A percentile compares a stretch with the other conserved stretches of the same genome.
These are phyloP conservation scores for Gastroboletus turbinatus DNA, from an alignment of 1,284 basidiomycete species.

Conservation along the genomic window DNA sequence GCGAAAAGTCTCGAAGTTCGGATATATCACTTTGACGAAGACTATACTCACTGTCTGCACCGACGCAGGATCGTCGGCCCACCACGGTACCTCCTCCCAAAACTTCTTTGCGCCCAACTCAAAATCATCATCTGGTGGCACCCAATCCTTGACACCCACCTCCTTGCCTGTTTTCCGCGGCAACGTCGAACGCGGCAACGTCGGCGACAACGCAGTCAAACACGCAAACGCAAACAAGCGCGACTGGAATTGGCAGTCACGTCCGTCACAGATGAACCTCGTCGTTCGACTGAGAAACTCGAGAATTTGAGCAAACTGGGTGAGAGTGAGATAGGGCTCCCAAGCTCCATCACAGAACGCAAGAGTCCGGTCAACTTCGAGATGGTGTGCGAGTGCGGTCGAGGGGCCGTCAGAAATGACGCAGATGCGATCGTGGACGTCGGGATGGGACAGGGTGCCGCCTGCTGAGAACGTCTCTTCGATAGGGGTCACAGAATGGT, in stretches of 20 bases:
- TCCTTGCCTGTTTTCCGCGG: too few species aligned
- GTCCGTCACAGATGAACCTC: neutral
- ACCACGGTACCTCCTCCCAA: neutral
- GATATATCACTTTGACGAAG: rapidly evolving
- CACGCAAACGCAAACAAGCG: slow-evolving; percentile 19
- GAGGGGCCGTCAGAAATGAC: neutral
- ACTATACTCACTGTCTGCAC: neutral
- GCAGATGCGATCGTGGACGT: slow-evolving; percentile 11
- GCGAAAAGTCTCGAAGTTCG: neutral
- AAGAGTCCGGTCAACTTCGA: slow-evolving; percentile 13
- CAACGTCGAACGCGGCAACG: too few species aligned
- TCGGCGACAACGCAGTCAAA: slow-evolving; percentile 11
- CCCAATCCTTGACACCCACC: neutral
- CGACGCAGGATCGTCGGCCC: neutral
- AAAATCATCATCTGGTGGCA: too few species aligned
- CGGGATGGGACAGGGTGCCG: slow-evolving; percentile 6
- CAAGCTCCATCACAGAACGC: neutral
- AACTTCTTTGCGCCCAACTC: slow-evolving; percentile 11
- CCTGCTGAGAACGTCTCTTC: neutral
- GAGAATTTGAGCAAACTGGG: slow-evolving; percentile 10
- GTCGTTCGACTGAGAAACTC: slow-evolving; percentile 11
- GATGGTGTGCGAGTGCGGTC: neutral
- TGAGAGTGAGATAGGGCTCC: neutral
- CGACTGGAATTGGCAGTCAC: slow-evolving; percentile 13
- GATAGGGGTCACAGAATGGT: slow-evolving; percentile 13